A percentile compares a stretch with the other conserved stretches of the same genome.
These are phyloP conservation scores for Podosphaera xanthii DNA, from an alignment of 2,329 filamentous ascomycete species.

Conservation along the genomic window DNA sequence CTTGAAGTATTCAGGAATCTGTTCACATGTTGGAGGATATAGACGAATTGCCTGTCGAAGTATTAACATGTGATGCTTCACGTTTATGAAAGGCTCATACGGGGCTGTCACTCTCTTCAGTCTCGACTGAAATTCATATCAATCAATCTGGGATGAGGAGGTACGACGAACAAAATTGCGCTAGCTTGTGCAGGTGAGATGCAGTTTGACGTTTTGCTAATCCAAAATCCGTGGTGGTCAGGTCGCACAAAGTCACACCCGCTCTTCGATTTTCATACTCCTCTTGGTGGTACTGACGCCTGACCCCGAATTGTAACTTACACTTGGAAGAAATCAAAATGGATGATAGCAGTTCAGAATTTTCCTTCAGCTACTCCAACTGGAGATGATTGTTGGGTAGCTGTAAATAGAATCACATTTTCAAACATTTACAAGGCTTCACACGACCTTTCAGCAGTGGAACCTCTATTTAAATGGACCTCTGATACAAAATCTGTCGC, in stretches of 20 bases:
- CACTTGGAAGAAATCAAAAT: neutral
- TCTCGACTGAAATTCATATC: too few relatives aligned
- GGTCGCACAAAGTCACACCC: neutral
- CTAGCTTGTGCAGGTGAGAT: neutral
- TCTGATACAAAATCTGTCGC: neutral
- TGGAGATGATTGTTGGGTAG: neutral
- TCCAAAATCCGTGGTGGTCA: neutral
- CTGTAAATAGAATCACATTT: neutral
- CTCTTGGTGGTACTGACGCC: neutral
- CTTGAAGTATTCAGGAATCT: too few relatives aligned
- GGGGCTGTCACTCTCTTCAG: too few relatives aligned
- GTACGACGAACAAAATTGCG: neutral
- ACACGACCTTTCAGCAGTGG: neutral
- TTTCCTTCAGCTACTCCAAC: neutral
- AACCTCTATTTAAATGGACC: neutral
- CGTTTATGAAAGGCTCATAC: too few relatives aligned
- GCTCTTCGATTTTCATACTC: too few relatives aligned
- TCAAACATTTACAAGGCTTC: neutral
- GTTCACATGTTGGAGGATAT: too few relatives aligned
- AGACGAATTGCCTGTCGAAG: too few relatives aligned
- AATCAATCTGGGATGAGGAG: too few relatives aligned
- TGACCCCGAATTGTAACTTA: neutral
- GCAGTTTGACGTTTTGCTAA: neutral
- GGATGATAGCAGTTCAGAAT: neutral
- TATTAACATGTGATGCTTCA: too few relatives aligned